Evolutionary conservation across 352 stramenopile species (phyloP).

Genomic region (Pythium volutum): DNA sequence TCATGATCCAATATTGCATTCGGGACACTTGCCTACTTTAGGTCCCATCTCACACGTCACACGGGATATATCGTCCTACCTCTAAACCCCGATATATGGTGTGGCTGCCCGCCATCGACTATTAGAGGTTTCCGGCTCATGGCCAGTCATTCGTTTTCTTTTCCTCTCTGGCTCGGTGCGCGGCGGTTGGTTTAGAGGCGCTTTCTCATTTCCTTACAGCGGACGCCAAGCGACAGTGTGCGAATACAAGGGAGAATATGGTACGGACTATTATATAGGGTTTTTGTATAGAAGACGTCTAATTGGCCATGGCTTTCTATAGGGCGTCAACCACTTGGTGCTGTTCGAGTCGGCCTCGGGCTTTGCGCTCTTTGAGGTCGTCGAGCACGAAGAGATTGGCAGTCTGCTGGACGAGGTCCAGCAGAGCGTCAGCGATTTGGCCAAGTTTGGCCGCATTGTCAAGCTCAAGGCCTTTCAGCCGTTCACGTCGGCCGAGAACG

Average conservation of each 20-base stretch:
- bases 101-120: constrained; percentile 9
- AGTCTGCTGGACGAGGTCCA: constrained; percentile 86
- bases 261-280: too few relatives aligned
- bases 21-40: constrained; percentile 1
- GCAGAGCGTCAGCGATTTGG: constrained; percentile 91
- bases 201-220: background rate
- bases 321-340: constrained; percentile 83
- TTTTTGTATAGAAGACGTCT: too few relatives aligned
- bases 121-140: constrained; percentile 28
- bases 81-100: constrained; percentile 13
- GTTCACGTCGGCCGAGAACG: constrained; percentile 98
- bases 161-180: too few relatives aligned
- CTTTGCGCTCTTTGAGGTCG: constrained; percentile 98
- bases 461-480: constrained; percentile 99
- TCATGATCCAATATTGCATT: constrained; percentile 3
- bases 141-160: background rate
- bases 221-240: constrained; percentile 16
- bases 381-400: constrained; percentile 97
- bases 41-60: constrained; percentile 5
- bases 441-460: constrained; percentile 94
- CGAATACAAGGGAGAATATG: constrained; percentile 15
- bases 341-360: constrained; percentile 98
- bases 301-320: too few relatives aligned
- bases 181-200: background rate
- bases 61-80: constrained; percentile 7